Base-by-base conservation (phyloP, 2,329 filamentous ascomycete genomes). In the Hypoxylon sp. region DNA sequence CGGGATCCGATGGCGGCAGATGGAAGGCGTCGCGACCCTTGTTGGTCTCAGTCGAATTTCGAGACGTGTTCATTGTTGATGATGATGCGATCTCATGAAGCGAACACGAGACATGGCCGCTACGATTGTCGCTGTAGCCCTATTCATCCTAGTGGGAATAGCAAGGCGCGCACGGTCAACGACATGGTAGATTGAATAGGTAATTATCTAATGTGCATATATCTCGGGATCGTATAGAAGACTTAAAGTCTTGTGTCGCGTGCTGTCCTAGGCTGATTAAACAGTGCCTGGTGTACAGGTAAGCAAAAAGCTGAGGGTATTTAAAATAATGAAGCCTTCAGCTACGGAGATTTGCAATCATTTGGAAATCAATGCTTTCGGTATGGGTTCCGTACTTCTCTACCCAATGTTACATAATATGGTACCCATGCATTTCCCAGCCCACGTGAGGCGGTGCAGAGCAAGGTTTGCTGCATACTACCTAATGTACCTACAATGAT, bases 1-100 rank as follows among this genome's bases (percentile, higher is more conserved):
- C 75, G 28, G 77, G 71, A 43, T 74, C 74, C 21, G 74, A 77
- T 10, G 76, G 74, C 2, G 76, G 75, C 30, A 77, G 51, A 67
- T 75, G 72, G 41, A 76, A 75, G 48, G 48, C 45, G 48, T 64
- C 65, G 63, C 72, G 75, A 65, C 69, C 75, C 71, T 68, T 72
- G 34, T 68, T 72, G 71, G 74, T 71, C 62, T 76, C 76, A 73
- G 59, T 74, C 67, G 72, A 73, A 61, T 70, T 75, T 28, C 60
- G 65, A 67, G 76, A 72, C 38, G 68, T 62, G 72, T 73, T 78
- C 75, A 77, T 77, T 49, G 66, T 74, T 69, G 69, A 61, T 60
- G 66, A 49, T 28, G 60, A 38, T 68, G 61, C 30, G 58, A 58
- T 60, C 21, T 65, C 38, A 55, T 38, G 25, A 38, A 34, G 58